A percentile compares a stretch with the other conserved stretches of the same genome.
Conservation (phyloP, 305 asterid genomes). For the Rubia balearica region DNA sequence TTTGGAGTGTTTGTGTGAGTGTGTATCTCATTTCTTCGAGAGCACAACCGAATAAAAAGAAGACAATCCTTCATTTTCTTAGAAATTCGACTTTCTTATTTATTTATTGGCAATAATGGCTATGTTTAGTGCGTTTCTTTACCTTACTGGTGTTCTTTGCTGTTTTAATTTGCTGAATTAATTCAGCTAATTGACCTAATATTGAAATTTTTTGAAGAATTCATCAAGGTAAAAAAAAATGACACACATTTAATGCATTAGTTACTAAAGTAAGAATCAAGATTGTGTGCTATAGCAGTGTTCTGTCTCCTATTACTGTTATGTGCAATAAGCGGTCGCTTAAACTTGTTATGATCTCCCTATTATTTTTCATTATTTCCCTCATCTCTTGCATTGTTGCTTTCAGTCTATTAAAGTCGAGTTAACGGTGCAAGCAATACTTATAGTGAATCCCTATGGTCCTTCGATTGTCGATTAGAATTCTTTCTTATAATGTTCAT, state of each 20-base stretch:
- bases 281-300: too few species aligned
- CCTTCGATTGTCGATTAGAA: constrained; percentile 69
- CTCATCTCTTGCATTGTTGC: not conserved
- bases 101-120: not conserved
- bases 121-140: not conserved
- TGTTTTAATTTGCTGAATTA: not conserved
- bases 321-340: not conserved
- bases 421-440: not conserved
- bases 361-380: constrained; percentile 18
- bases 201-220: constrained; percentile 38
- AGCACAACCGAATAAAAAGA: too few species aligned
- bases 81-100: too few species aligned
- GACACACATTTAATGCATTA: not conserved
- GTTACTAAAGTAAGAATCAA: not conserved
- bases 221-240: constrained; percentile 50
- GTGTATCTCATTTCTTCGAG: too few species aligned
- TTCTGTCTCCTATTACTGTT: not conserved
- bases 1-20: too few species aligned
- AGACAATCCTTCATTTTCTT: too few species aligned
- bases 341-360: constrained; percentile 8
- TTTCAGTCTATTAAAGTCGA: not conserved
- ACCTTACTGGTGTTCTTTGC: not conserved
- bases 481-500: too few species aligned
- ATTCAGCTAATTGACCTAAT: constrained; percentile 17
- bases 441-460: constrained; percentile 30